Percentiles rank a stretch among this genome's conserved stretches.
Evolutionary conservation across 192 early-diverging fungal species (phyloP).

Genomic region (Coemansia sp.): DNA sequence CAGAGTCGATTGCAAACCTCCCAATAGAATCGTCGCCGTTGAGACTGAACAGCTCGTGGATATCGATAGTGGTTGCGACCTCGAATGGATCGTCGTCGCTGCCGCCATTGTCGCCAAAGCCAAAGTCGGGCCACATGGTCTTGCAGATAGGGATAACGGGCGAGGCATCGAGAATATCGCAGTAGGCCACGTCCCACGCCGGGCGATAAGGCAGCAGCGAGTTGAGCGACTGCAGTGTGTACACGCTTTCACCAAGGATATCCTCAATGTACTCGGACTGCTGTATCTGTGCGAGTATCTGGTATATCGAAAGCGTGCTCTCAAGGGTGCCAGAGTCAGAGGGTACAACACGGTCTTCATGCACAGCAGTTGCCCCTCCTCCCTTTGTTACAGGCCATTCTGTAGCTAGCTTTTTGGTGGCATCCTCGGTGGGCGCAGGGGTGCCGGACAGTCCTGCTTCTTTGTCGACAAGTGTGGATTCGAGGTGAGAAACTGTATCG

Average conservation of each 20-base stretch:
- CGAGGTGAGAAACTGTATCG: background rate
- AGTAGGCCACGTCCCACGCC: slow-evolving; percentile 46
- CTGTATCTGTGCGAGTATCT: slow-evolving; percentile 35
- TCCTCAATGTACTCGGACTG: slow-evolving; percentile 29
- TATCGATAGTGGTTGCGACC: slow-evolving; percentile 17
- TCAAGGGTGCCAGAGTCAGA: slow-evolving; percentile 21
- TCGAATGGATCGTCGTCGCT: slow-evolving; percentile 1
- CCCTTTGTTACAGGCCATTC: background rate
- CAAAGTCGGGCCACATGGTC: slow-evolving; percentile 54
- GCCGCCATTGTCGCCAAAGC: slow-evolving; percentile 11
- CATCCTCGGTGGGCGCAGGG: background rate
- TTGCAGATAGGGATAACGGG: slow-evolving; percentile 55
- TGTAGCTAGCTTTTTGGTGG: background rate
- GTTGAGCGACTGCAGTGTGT: slow-evolving; percentile 34
- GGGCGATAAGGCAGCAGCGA: slow-evolving; percentile 35
- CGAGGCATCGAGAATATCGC: slow-evolving; percentile 47
- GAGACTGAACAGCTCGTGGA: slow-evolving; percentile 27
- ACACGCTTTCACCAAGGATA: slow-evolving; percentile 45
- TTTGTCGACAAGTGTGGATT: slow-evolving; percentile 1
- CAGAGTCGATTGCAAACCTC: slow-evolving; percentile 21
- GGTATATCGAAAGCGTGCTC: slow-evolving; percentile 39
- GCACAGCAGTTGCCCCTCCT: background rate
- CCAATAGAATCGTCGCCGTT: slow-evolving; percentile 19
- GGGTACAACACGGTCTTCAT: slow-evolving; percentile 35
- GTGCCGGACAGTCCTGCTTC: background rate